Evolutionary conservation across 805 yeast genomes (phyloP).

Genomic region (Spathaspora arborariae): DNA sequence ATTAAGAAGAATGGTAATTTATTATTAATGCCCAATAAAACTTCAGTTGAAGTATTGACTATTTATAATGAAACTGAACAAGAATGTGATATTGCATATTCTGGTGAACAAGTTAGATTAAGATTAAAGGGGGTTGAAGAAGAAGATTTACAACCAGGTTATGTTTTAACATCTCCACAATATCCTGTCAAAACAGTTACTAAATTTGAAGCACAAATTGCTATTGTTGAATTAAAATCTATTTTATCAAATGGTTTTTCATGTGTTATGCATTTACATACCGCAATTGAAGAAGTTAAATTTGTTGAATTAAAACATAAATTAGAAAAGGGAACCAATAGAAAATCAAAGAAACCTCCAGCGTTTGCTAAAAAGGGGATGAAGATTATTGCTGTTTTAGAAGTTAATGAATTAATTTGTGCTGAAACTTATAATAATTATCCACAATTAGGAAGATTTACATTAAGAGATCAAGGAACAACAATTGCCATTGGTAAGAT

Average conservation of each 20-base stretch:
- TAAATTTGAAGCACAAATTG: constrained; percentile 91
- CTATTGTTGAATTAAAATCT: constrained; percentile 93
- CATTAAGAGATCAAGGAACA: constrained; percentile 96
- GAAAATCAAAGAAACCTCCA: constrained; percentile 94
- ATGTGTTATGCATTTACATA: constrained; percentile 98
- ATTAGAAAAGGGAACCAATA: constrained; percentile 93
- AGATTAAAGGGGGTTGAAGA: constrained; percentile 95
- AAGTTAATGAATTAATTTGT: constrained; percentile 83
- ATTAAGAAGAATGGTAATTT: constrained; percentile 74
- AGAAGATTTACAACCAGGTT: constrained; percentile 91
- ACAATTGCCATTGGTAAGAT: constrained; percentile 99
- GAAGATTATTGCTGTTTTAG: constrained; percentile 93
- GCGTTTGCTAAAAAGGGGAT: constrained; percentile 98
- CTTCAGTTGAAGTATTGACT: constrained; percentile 76
- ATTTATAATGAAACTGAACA: constrained; percentile 94
- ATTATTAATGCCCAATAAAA: constrained; percentile 89
- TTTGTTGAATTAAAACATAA: constrained; percentile 83
- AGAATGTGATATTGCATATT: constrained; percentile 83
- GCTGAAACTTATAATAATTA: constrained; percentile 89
- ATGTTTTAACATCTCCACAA: constrained; percentile 80
- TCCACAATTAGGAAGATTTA: constrained; percentile 96
- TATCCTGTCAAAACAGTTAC: constrained; percentile 91
- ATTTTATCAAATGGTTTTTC: constrained; percentile 93
- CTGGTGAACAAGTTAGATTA: constrained; percentile 97
- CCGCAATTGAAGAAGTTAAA: constrained; percentile 94